Percentiles rank a stretch among this genome's conserved stretches.
phyloP scores from a whole-genome alignment of 2,329 filamentous ascomycete species.

The Aspergillus phoenicis region DNA sequence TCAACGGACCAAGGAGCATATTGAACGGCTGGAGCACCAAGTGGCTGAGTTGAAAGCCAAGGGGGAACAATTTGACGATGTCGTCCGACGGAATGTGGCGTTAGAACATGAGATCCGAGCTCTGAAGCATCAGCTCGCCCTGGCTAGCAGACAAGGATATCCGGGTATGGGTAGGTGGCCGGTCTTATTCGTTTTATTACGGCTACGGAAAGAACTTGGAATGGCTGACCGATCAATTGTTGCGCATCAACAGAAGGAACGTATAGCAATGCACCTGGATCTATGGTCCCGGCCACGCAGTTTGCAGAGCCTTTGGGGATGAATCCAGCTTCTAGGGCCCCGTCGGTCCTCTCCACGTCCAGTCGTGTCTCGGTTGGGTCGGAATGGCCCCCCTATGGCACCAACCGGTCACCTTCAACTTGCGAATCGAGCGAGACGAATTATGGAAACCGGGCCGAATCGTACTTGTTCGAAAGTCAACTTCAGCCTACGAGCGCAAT shows the following conservation, averaged over 20 bases:
- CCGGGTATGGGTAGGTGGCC: constrained; percentile 20
- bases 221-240: constrained; percentile 16
- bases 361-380: constrained; percentile 30
- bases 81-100: constrained; percentile 57
- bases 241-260: constrained; percentile 21
- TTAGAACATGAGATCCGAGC: constrained; percentile 59
- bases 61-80: constrained; percentile 54
- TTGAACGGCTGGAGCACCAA: constrained; percentile 58
- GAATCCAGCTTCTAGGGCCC: constrained; percentile 24
- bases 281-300: constrained; percentile 29
- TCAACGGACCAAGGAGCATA: constrained; percentile 61
- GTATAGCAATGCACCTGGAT: constrained; percentile 20
- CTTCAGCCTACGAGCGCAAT: constrained; percentile 21
- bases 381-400: constrained; percentile 33
- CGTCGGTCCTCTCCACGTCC: constrained; percentile 27
- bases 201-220: background rate
- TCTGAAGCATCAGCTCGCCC: constrained; percentile 52
- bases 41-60: constrained; percentile 55
- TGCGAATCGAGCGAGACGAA: constrained; percentile 33
- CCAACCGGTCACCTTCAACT: constrained; percentile 31
- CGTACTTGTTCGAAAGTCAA: constrained; percentile 23
- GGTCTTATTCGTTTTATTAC: background rate
- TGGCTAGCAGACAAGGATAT: constrained; percentile 29
- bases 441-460: constrained; percentile 29
- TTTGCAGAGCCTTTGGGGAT: constrained; percentile 24